Conservation (phyloP, 2,329 filamentous ascomycete species). For the Neophaeococcomyces mojaviensis region DNA sequence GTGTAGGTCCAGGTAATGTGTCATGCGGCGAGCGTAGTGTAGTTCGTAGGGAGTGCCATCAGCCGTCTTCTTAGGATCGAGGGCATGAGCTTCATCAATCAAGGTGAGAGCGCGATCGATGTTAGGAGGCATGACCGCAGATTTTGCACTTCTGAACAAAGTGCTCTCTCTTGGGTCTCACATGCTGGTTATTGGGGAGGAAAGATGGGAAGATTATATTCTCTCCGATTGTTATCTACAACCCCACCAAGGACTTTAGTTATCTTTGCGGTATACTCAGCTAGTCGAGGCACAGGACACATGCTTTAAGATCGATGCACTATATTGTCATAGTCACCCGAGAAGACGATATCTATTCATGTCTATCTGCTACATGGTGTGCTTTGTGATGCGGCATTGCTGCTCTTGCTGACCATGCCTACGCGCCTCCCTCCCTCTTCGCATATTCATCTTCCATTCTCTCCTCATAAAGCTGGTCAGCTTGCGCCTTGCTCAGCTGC, state of each 20-base stretch:
- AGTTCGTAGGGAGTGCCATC: conserved; percentile 62
- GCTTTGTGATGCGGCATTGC: not conserved
- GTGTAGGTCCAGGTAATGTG: conserved; percentile 58
- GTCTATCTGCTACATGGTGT: too few relatives aligned
- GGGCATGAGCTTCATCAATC: conserved; percentile 66
- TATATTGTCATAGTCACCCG: too few relatives aligned
- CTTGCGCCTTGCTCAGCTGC: conserved; percentile 30
- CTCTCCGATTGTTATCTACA: too few relatives aligned
- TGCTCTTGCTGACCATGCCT: conserved; percentile 3
- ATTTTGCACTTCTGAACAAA: not conserved
- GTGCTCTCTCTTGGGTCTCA: not conserved
- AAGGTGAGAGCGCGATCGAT: conserved; percentile 48
- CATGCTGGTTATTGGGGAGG: not conserved
- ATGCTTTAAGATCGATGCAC: too few relatives aligned
- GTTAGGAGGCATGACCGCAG: conserved; percentile 18
- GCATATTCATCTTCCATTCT: conserved; percentile 42
- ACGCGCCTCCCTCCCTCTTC: conserved; percentile 37
- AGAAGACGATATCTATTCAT: too few relatives aligned
- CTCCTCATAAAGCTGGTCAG: conserved; percentile 38
- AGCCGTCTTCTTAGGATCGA: conserved; percentile 55
- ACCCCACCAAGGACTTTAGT: too few relatives aligned
- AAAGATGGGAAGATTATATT: not conserved
- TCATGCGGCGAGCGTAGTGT: conserved; percentile 75
- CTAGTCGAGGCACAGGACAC: too few relatives aligned
- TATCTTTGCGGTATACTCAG: too few relatives aligned